These are phyloP conservation scores for Endocalyx cinctus DNA, from an alignment of 2,329 filamentous ascomycete genomes.

Conservation along the genomic window DNA sequence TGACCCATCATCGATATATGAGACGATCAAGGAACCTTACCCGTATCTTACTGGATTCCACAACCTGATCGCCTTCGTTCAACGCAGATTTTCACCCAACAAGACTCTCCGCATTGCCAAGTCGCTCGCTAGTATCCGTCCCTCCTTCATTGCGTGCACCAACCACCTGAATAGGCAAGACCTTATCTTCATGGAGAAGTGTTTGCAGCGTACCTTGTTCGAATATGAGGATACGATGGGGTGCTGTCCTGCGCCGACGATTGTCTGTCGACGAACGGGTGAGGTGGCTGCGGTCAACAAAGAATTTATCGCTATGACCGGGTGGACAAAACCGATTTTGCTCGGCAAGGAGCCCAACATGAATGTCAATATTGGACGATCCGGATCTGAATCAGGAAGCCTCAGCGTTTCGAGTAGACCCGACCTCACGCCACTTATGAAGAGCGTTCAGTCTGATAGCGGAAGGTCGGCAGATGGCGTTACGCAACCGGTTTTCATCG, in stretches of 20 bases:
- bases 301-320: constrained; percentile 92
- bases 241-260: constrained; percentile 81
- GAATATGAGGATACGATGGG: constrained; percentile 93
- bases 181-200: constrained; percentile 96
- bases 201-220: constrained; percentile 85
- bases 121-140: constrained; percentile 82
- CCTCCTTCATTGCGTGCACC: constrained; percentile 88
- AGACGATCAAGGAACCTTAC: constrained; percentile 85
- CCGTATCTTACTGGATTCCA: constrained; percentile 89
- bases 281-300: constrained; percentile 95
- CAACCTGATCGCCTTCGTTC: constrained; percentile 74
- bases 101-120: constrained; percentile 81
- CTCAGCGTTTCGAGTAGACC: constrained; percentile 37
- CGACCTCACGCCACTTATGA: constrained; percentile 49
- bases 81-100: constrained; percentile 70
- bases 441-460: constrained; percentile 37
- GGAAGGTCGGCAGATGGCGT: constrained; percentile 40
- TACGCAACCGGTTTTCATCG: constrained; percentile 79
- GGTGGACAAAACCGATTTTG: constrained; percentile 87
- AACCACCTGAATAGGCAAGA: constrained; percentile 85
- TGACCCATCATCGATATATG: constrained; percentile 83
- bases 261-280: constrained; percentile 87
- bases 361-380: constrained; percentile 72
- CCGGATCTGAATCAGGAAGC: constrained; percentile 38
- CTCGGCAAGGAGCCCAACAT: constrained; percentile 82